Base-by-base conservation (phyloP, 1,139 yeast genomes). In the Yamadazyma kanchanaburiensis region DNA sequence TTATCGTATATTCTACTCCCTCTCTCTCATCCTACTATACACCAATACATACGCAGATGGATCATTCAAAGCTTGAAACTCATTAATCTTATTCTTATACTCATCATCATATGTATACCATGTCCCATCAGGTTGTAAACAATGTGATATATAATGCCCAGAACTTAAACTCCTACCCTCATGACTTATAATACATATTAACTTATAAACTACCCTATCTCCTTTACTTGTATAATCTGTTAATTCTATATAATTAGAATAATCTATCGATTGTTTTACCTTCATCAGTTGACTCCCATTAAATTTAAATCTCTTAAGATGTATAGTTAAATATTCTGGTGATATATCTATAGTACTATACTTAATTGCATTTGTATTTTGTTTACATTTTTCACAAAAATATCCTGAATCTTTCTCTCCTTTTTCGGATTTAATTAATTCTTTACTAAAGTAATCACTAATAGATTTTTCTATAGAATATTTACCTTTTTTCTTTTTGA, bases 41-140 rank as follows among this genome's bases (percentile, higher is more conserved):
- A 91, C 66, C 55, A 91, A 69, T 40, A 88, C 89, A 60, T 91
- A 91, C 3, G 97, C 97, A 21, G 87, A 78, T 15, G 94, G 86
- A 49, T 87, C 95, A 46, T 75, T 74, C 45, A 87, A 64, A 2
- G 87, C 96, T 31, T 75, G 79, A 33, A 76, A 68, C 49, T 85
- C 94, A 25, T 80, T 70, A 32, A 86, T 77, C 39, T 70, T 71
- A 48, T 85, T 83, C 42, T 87, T 79, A 49, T 80, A 78, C 48
- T 91, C 97, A 51, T 91, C 99, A 53, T 91, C 97, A 54, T 89
- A 91, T 8, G 89, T 82, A 20, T 87, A 80, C 98, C 98, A 91
- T 2, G 81, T 59, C 2, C 87, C 87, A 54, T 86, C 91, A 2
- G 96, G 95, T 53, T 89, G 96, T 40, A 84, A 75, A 51, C 96